A percentile compares a stretch with the other conserved stretches of the same genome.
Evolutionary conservation across 305 asterid species (phyloP).

Genomic region (Fraxinus latifolia): DNA sequence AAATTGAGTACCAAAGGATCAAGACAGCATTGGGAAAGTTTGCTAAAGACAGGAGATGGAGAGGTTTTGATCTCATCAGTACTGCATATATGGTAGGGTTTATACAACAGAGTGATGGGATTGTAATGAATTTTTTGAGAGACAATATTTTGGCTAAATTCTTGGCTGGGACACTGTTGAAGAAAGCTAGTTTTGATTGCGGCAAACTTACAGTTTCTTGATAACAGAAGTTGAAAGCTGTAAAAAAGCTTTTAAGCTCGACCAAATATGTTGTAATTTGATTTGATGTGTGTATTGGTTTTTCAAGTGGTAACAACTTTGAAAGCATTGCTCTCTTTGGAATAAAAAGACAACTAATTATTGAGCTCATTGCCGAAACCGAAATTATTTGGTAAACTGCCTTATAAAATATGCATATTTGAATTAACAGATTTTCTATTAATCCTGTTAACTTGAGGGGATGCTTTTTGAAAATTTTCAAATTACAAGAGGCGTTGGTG

Average conservation of each 20-base stretch:
- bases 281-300: not conserved
- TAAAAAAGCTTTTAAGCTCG: not conserved
- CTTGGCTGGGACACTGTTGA: slow-evolving; percentile 28
- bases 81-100: slow-evolving; percentile 48
- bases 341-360: not conserved
- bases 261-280: not conserved
- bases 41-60: slow-evolving; percentile 62
- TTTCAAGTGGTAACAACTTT: not conserved
- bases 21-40: slow-evolving; percentile 34
- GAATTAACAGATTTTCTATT: not conserved
- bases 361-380: not conserved
- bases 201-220: slow-evolving; percentile 32
- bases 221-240: not conserved
- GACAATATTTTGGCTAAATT: slow-evolving; percentile 33
- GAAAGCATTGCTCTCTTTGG: not conserved
- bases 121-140: slow-evolving; percentile 44
- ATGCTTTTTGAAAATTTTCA: not conserved
- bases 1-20: slow-evolving; percentile 25
- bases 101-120: slow-evolving; percentile 43
- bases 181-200: slow-evolving; percentile 46
- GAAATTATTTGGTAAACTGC: not conserved
- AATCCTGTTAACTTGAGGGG: not conserved
- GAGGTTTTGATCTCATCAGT: slow-evolving; percentile 47
- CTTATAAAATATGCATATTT: not conserved
- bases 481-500: not conserved